These are phyloP conservation scores for Wallacemonas sp. DNA, from an alignment of 208 protist species.

Conservation along the genomic window DNA sequence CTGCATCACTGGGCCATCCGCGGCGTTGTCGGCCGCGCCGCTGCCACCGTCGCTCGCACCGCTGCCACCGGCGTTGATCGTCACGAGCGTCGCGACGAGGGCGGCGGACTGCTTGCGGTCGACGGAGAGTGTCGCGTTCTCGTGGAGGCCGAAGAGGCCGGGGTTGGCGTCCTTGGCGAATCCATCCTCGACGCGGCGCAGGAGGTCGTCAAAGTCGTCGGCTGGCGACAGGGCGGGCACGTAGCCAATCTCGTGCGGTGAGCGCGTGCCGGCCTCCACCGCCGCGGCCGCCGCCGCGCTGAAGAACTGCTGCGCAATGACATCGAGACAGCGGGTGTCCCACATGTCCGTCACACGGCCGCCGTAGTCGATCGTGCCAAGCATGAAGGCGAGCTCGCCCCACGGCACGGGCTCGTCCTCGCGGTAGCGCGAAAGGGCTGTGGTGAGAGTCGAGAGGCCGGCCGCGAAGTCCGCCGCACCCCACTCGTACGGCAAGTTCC, in stretches of 20 bases:
- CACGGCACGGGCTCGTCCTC: conserved; percentile 53
- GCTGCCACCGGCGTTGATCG: conserved; percentile 54
- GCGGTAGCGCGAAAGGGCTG: conserved; percentile 51
- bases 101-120: conserved; percentile 57
- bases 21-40: conserved; percentile 34
- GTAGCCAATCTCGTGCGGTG: conserved; percentile 51
- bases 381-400: conserved; percentile 88
- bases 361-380: conserved; percentile 94
- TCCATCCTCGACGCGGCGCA: conserved; percentile 52
- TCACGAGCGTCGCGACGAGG: conserved; percentile 46
- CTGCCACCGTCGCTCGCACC: conserved; percentile 32
- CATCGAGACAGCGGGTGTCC: conserved; percentile 80
- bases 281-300: conserved; percentile 35
- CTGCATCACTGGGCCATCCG: conserved; percentile 48
- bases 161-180: conserved; percentile 81
- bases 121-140: conserved; percentile 93
- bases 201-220: conserved; percentile 43
- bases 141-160: conserved; percentile 93
- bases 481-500: conserved; percentile 96
- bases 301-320: conserved; percentile 81
- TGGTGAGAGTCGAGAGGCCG: conserved; percentile 71
- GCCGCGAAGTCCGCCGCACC: conserved; percentile 87
- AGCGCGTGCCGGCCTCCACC: conserved; percentile 22
- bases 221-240: conserved; percentile 46
- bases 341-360: conserved; percentile 94